phyloP scores from a whole-genome alignment of 1,139 yeast species.

The Zygosaccharomyces sapae region DNA sequence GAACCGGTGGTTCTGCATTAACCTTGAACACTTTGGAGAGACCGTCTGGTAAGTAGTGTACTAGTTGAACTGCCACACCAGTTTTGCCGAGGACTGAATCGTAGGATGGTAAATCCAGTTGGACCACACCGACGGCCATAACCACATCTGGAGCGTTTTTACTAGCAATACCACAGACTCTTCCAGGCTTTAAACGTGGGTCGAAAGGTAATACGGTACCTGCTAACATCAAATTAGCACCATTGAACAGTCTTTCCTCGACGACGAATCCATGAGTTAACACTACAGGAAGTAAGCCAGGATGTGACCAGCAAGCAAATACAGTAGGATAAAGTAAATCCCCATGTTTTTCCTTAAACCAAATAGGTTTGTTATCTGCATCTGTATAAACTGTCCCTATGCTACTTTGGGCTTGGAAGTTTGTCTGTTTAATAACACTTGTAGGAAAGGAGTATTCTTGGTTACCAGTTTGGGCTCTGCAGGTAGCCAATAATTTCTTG shows the following conservation, averaged over 20 bases:
- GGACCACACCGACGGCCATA: constrained; percentile 71
- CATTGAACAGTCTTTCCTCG: constrained; percentile 51
- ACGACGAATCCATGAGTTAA: constrained; percentile 73
- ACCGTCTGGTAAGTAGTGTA: constrained; percentile 54
- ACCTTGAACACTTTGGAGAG: constrained; percentile 46
- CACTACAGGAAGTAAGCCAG: constrained; percentile 60
- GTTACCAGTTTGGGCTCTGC: constrained; percentile 44
- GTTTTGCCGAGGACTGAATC: constrained; percentile 48
- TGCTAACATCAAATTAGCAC: constrained; percentile 89
- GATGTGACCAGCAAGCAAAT: constrained; percentile 67
- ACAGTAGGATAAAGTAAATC: constrained; percentile 63
- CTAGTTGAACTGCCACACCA: constrained; percentile 64
- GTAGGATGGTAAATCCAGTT: constrained; percentile 46
- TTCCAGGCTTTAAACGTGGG: constrained; percentile 41
- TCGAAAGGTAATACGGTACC: constrained; percentile 84
- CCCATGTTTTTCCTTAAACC: constrained; percentile 59
- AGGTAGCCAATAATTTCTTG: constrained; percentile 50
- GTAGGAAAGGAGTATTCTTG: constrained; percentile 56
- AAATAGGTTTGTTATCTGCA: constrained; percentile 60
- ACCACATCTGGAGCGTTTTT: constrained; percentile 56
- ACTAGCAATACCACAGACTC: constrained; percentile 67
- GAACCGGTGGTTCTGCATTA: constrained; percentile 43
- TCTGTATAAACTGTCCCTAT: constrained; percentile 65
- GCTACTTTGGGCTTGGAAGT: constrained; percentile 52
- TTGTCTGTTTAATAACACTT: constrained; percentile 57